Conservation (phyloP, 1,284 basidiomycete species). For the Volvariella surrecta region DNA sequence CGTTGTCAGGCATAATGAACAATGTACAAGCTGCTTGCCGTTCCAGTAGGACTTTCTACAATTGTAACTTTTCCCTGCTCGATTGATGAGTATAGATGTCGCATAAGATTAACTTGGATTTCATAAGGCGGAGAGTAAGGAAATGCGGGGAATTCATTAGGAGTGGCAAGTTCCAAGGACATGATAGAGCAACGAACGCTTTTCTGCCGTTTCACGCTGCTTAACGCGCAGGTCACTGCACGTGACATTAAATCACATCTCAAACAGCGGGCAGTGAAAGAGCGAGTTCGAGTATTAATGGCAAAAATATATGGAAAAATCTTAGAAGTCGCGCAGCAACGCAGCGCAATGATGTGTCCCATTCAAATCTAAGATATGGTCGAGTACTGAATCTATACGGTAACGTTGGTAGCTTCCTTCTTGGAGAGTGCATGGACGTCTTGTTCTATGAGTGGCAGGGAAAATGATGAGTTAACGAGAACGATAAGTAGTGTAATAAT, state of each 20-base stretch:
- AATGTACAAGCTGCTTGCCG: slow-evolving; percentile 32
- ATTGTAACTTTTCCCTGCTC: slow-evolving; percentile 74
- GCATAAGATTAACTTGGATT: slow-evolving; percentile 89
- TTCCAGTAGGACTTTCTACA: slow-evolving; percentile 82
- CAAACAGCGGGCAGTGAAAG: too few relatives aligned
- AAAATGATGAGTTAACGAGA: slow-evolving; percentile 9
- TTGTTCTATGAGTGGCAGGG: slow-evolving; percentile 51
- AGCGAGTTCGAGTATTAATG: too few relatives aligned
- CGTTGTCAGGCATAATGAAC: slow-evolving; percentile 1
- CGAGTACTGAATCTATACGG: slow-evolving; percentile 23
- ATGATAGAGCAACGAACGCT: slow-evolving; percentile 14
- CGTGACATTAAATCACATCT: too few relatives aligned
- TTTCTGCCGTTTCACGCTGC: too few relatives aligned
- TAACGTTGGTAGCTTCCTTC: slow-evolving; percentile 52
- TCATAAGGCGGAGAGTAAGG: slow-evolving; percentile 79
- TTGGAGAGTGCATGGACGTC: slow-evolving; percentile 69
- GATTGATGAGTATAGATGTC: slow-evolving; percentile 75
- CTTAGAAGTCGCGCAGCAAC: too few relatives aligned
- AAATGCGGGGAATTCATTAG: slow-evolving; percentile 63
- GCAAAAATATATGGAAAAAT: too few relatives aligned
- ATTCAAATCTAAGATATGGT: too few relatives aligned
- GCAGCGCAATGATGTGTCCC: too few relatives aligned
- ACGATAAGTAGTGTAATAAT: neutral
- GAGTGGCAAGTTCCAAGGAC: slow-evolving; percentile 49
- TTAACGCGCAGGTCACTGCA: too few relatives aligned